Conservation (phyloP, 805 yeast species). For the Pichia deserticola region DNA sequence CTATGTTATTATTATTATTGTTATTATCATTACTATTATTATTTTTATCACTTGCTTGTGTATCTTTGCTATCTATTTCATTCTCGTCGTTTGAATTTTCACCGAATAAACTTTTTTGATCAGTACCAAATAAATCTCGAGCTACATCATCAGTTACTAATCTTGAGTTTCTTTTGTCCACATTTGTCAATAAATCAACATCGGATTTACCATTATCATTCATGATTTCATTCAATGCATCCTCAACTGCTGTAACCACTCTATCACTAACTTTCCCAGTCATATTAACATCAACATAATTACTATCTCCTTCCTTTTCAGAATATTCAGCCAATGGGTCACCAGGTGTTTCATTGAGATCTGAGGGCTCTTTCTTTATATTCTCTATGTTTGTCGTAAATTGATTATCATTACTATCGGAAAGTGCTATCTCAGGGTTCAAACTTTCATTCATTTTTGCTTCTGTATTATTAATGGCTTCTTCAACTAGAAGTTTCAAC, state of each 20-base stretch:
- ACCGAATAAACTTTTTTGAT: slow-evolving; percentile 17
- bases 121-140: slow-evolving; percentile 26
- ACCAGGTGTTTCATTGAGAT: slow-evolving; percentile 11
- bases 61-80: not conserved
- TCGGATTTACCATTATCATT: slow-evolving; percentile 21
- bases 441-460: not conserved
- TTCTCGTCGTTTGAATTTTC: not conserved
- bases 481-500: slow-evolving; percentile 43
- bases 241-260: slow-evolving; percentile 56
- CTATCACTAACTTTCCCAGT: slow-evolving; percentile 33
- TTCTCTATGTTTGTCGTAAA: too few relatives aligned
- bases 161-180: slow-evolving; percentile 17
- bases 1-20: too few relatives aligned
- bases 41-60: too few relatives aligned
- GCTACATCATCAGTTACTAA: slow-evolving; percentile 25
- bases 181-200: not conserved
- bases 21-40: too few relatives aligned
- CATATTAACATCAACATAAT: slow-evolving; percentile 27
- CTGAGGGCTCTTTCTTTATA: too few relatives aligned
- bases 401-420: not conserved
- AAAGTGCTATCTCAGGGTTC: too few relatives aligned
- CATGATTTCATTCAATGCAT: slow-evolving; percentile 58
- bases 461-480: slow-evolving; percentile 7
- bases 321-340: slow-evolving; percentile 28
- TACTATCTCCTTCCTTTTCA: slow-evolving; percentile 17